Conservation (phyloP, 2,329 filamentous ascomycete genomes). For the Pseudocercospora crystallina region DNA sequence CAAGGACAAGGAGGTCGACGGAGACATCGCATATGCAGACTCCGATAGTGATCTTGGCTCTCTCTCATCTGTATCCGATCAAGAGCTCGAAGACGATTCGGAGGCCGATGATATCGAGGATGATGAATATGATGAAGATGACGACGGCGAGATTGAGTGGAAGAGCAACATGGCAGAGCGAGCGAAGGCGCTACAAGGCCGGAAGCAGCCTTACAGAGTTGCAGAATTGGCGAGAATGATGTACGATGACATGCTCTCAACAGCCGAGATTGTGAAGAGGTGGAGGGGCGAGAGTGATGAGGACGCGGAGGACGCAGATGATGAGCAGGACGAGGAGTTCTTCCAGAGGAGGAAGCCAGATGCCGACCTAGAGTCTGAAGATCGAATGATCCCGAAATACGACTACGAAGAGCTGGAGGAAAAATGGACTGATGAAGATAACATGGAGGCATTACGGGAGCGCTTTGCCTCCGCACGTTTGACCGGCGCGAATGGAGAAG, state of each 20-base stretch:
- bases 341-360: slow-evolving; percentile 59
- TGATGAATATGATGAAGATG: slow-evolving; percentile 58
- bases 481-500: slow-evolving; percentile 47
- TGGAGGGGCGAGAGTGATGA: slow-evolving; percentile 71
- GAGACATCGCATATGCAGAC: slow-evolving; percentile 86
- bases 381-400: slow-evolving; percentile 74
- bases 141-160: slow-evolving; percentile 80
- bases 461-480: slow-evolving; percentile 73
- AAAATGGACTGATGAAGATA: slow-evolving; percentile 81
- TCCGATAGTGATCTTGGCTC: slow-evolving; percentile 96
- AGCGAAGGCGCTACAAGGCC: slow-evolving; percentile 69
- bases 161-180: slow-evolving; percentile 81
- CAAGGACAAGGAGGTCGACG: slow-evolving; percentile 53
- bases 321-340: slow-evolving; percentile 62
- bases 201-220: slow-evolving; percentile 71
- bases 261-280: slow-evolving; percentile 70
- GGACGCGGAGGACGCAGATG: slow-evolving; percentile 57
- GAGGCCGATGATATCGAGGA: slow-evolving; percentile 41
- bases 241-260: slow-evolving; percentile 78
- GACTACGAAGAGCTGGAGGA: slow-evolving; percentile 77
- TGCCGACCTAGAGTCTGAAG: slow-evolving; percentile 58
- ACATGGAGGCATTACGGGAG: slow-evolving; percentile 69
- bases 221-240: slow-evolving; percentile 82
- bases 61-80: slow-evolving; percentile 64
- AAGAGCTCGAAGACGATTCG: slow-evolving; percentile 51